Base-by-base conservation (phyloP, 163 green algal genomes). In the Prototheca wickerhamii region DNA sequence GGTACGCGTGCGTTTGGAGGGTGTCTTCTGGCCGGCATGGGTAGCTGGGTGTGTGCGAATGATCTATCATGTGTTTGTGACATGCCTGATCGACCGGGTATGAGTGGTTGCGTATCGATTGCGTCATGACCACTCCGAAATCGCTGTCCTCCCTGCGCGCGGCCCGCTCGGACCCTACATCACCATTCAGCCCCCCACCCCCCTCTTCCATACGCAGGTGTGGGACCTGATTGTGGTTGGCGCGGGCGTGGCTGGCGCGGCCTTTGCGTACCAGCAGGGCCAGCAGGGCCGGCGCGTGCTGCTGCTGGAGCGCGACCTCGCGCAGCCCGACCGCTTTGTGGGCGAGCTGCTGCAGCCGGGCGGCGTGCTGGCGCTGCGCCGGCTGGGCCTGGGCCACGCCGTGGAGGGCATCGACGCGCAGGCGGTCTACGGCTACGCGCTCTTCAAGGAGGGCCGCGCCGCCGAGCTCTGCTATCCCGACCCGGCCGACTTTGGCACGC, bases 341-440 rank as follows among this genome's bases (percentile, higher is more conserved):
- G 93, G 93, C 1, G 93, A 98, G 84, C 83, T 98, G 69, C 82
- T 98, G 64, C 84, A 91, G 72, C 90, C 91, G 12, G 89, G 91
- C 4, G 93, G 93, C 60, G 96, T 93, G 69, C 67, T 95, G 29
- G 86, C 84, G 81, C 83, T 98, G 4, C 89, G 95, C 49, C 65
- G 81, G 26, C 83, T 98, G 46, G 92, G 92, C 0, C 75, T 98
- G 56, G 82, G 79, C 42, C 64, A 86, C 56, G 89, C 74, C 59
- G 77, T 89, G 7, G 79, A 94, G 2, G 82, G 79, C 53, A 98
- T 98, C 26, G 92, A 96, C 69, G 62, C 70, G 31, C 76, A 84
- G 63, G 73, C 91, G 77, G 90, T 98, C 42, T 83, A 92, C 58
- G 93, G 93, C 29, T 99, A 99, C 73, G 87, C 81, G 37, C 79